Evolutionary conservation across 306 rosid species (phyloP).

Genomic region (Cercis canadensis): DNA sequence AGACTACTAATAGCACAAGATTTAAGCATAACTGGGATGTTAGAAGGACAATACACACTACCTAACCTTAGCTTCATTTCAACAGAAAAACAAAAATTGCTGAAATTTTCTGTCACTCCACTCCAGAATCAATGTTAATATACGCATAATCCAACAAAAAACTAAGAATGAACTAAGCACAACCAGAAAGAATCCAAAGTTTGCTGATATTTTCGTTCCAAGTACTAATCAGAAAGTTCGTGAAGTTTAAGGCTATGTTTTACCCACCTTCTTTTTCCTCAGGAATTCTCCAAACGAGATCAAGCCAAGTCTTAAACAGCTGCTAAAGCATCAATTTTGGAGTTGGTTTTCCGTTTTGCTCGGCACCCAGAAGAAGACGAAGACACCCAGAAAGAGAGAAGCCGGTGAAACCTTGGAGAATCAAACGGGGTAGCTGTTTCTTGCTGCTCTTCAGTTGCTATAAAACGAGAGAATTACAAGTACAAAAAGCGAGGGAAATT

Average conservation of each 20-base stretch:
- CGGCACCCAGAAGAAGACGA: background rate
- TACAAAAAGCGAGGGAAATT: background rate
- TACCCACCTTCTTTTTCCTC: background rate
- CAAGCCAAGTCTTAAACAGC: background rate
- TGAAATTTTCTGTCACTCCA: conserved; percentile 8
- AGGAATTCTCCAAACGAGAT: background rate
- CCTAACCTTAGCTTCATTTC: conserved; percentile 59
- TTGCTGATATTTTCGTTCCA: background rate
- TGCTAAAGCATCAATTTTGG: background rate
- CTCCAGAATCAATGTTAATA: background rate
- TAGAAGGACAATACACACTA: conserved; percentile 33
- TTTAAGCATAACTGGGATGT: conserved; percentile 37
- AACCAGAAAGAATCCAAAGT: background rate
- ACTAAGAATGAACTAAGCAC: background rate
- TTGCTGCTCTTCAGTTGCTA: background rate
- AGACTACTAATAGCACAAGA: conserved; percentile 33
- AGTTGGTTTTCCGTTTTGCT: background rate
- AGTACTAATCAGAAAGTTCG: background rate
- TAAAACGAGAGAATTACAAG: background rate
- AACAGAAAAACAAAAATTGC: conserved; percentile 15
- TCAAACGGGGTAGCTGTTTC: background rate
- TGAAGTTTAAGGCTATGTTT: background rate
- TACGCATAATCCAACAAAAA: background rate
- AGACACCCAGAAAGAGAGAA: background rate
- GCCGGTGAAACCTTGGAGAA: too few species aligned